Base-by-base conservation (phyloP, 306 rosid species). In the Abrus precatorius region DNA sequence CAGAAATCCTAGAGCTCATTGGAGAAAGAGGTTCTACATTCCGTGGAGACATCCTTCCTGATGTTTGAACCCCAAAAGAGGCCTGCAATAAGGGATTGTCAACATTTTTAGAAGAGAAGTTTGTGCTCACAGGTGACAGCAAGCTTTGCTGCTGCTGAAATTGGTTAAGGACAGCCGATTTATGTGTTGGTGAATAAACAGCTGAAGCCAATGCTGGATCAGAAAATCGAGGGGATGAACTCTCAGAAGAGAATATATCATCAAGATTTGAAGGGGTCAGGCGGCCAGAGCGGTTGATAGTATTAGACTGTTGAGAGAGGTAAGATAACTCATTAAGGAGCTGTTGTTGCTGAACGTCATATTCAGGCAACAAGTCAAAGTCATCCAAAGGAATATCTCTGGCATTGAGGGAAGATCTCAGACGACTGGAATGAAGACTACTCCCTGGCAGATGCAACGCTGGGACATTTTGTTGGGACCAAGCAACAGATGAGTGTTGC, bases 11-110 rank as follows among this genome's bases (percentile, higher is more conserved):
- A 65, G 93, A 54, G 68, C 89, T 72, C 86, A 89, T 78, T 2
- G 91, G 95, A 0, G 95, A 91, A 76, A 91, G 86, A 10, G 93
- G 93, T 72, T 91, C 95, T 81, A 89, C 76, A 49, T 78, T 91
- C 33, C 93, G 87, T 0, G 95, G 93, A 43, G 95, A 89, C 95
- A 91, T 89, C 82, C 95, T 87, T 81, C 95, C 95, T 32, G 95
- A 76, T 7, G 89, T 54, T 48, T 84, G 92, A 11, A 85, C 87
- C 48, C 89, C 95, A 38, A 69, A 91, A 68, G 95, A 82, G 54
- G 87, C 70, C 85, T 88, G 94, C 77, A 91, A 66, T 49, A 88
- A 66, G 60, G 80, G 68, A 36, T 88, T 89, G 30, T 91, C 94
- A 41, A 64, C 87, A 79, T 80, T 78, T 67, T 85, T 84, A 3